Evolutionary conservation across 805 yeast species (phyloP).

Genomic region (Saccharomycopsis fibuligera): DNA sequence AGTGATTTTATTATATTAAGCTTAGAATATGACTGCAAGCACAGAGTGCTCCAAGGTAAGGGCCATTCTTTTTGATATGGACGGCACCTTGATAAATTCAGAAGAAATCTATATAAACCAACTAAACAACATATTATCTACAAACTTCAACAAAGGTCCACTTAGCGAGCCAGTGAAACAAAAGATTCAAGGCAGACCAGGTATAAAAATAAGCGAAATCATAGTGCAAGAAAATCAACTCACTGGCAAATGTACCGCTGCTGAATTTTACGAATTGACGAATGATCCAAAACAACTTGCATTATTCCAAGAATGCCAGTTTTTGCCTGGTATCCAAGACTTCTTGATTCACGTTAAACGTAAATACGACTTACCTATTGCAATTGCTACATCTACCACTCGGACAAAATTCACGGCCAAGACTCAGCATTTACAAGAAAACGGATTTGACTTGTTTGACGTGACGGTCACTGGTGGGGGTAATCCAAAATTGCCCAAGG

Average conservation of each 20-base stretch:
- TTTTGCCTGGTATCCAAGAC: slow-evolving; percentile 82
- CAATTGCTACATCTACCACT: slow-evolving; percentile 83
- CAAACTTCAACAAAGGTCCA: slow-evolving; percentile 63
- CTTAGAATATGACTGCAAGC: background rate
- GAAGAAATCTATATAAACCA: slow-evolving; percentile 75
- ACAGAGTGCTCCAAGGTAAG: slow-evolving; percentile 28
- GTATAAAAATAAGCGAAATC: slow-evolving; percentile 60
- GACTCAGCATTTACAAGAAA: slow-evolving; percentile 53
- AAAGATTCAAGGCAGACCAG: slow-evolving; percentile 87
- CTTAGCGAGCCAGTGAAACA: slow-evolving; percentile 87
- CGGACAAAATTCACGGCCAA: slow-evolving; percentile 56
- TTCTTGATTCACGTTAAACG: slow-evolving; percentile 46
- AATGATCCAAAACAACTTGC: slow-evolving; percentile 1
- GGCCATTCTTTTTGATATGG: slow-evolving; percentile 86
- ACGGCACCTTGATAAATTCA: slow-evolving; percentile 85
- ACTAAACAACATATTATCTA: slow-evolving; percentile 4
- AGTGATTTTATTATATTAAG: background rate
- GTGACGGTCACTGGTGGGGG: slow-evolving; percentile 72
- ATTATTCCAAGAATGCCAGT: slow-evolving; percentile 49
- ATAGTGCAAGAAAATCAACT: slow-evolving; percentile 64
- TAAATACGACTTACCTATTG: slow-evolving; percentile 60
- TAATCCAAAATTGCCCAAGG: slow-evolving; percentile 71
- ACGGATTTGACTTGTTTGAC: slow-evolving; percentile 61
- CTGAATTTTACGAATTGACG: slow-evolving; percentile 50
- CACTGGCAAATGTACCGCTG: slow-evolving; percentile 48